Base-by-base conservation (phyloP, 371 early-diverging fungal genomes). In the Haplosporangium sp. region DNA sequence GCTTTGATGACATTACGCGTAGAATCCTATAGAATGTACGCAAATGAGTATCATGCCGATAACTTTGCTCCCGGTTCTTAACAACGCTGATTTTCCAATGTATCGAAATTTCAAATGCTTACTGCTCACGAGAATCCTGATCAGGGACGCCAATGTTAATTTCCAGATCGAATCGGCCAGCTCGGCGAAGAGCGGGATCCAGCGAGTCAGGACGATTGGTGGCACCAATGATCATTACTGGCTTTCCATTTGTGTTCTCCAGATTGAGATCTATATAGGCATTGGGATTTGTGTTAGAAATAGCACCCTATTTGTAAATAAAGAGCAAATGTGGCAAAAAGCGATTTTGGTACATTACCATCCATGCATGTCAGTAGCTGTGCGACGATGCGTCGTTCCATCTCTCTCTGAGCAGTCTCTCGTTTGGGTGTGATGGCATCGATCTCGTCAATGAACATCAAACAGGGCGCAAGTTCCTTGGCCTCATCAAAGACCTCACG, bases 391-490 rank as follows among this genome's bases (percentile, higher is more conserved):
- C 99, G 87, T 47, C 97, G 91, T 83, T 99, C 99, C 95, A 99
- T 99, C 80, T 99, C 99, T 65, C 98, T 86, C 74, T 98, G 96
- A 5, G 98, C 98, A 7, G 98, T 99, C 72, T 99, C 99, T 74
- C 99, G 91, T 83, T 99, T 99, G 8, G 98, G 99, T n/a, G 99
- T 98, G 59, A 99, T 98, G 5, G 99, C 98, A 81, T 99, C 99
- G 58, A 99, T 99, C 83, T 99, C 99, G 82, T 99, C 99, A 66
- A 99, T 99, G 77, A 99, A 99, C 57, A 99, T 84, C 36, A 99
- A 83, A 81, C 99, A 95, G 0, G 99, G 99, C 12, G 99, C 95
- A 60, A 90, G 82, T 5, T 86, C 90, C 76, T 84, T 94, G 13
- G 99, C 99, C 72, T 98, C 96, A 42, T 97, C 95, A 86, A 99